Conservation (phyloP, 2,329 filamentous ascomycete genomes). For the Colletotrichum zoysiae region DNA sequence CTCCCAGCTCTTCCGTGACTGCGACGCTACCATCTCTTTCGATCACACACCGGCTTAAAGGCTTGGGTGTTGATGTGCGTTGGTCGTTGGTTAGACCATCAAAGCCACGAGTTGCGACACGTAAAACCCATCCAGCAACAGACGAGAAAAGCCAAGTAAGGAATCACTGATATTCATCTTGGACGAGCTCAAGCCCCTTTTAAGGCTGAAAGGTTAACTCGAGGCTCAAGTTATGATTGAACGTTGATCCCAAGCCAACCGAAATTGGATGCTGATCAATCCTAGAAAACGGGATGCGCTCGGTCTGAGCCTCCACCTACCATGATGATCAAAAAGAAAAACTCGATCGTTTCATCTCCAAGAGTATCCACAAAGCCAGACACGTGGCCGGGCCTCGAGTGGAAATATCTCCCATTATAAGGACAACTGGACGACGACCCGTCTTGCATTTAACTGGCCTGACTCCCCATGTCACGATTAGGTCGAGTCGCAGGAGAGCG, state of each 20-base stretch:
- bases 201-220: background rate
- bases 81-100: background rate
- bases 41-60: background rate
- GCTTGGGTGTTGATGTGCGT: background rate
- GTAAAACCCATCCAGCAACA: background rate
- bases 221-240: slow-evolving; percentile 8
- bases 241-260: slow-evolving; percentile 27
- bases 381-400: slow-evolving; percentile 11
- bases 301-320: slow-evolving; percentile 18
- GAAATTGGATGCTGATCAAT: slow-evolving; percentile 8
- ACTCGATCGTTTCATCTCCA: background rate
- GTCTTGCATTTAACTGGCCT: background rate
- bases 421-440: slow-evolving; percentile 1
- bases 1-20: slow-evolving; percentile 24
- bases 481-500: no score
- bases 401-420: background rate
- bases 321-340: background rate
- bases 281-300: background rate
- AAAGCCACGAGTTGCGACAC: background rate
- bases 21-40: slow-evolving; percentile 5
- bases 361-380: slow-evolving; percentile 8
- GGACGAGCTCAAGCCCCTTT: background rate
- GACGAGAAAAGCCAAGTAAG: background rate
- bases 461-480: no score
- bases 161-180: background rate